Conservation (phyloP, 768 basidiomycete species). For the Lactarius hengduanensis region DNA sequence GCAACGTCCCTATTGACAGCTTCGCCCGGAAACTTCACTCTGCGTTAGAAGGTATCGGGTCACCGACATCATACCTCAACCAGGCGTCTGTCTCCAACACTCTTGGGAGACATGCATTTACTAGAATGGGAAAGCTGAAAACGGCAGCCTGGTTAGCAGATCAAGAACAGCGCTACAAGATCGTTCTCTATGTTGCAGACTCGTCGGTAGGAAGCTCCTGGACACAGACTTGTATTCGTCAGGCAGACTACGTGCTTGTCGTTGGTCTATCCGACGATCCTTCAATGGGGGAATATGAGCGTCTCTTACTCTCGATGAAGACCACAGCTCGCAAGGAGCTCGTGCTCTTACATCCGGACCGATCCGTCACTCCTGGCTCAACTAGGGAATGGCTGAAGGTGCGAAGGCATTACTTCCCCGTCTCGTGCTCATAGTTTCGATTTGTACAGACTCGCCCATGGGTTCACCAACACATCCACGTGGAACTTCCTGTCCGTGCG, state of each 20-base stretch:
- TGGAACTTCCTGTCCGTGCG: conserved; percentile 74
- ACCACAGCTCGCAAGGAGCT: conserved; percentile 98
- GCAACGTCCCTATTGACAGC: conserved; percentile 83
- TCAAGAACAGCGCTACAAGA: conserved; percentile 89
- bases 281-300: conserved; percentile 89
- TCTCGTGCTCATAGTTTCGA: not conserved
- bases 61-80: conserved; percentile 88
- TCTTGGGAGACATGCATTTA: conserved; percentile 93
- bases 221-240: conserved; percentile 97
- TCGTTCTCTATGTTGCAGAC: conserved; percentile 94
- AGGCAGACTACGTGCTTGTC: conserved; percentile 94
- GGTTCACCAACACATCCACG: conserved; percentile 94
- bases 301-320: conserved; percentile 90
- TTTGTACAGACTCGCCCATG: conserved; percentile 79
- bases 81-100: conserved; percentile 91
- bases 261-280: conserved; percentile 94
- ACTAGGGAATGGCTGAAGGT: conserved; percentile 97
- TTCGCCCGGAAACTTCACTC: conserved; percentile 88
- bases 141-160: conserved; percentile 93
- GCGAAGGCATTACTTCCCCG: not conserved
- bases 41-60: conserved; percentile 91
- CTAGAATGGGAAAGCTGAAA: conserved; percentile 95
- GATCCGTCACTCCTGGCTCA: conserved; percentile 83
- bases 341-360: conserved; percentile 88
- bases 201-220: conserved; percentile 93